Evolutionary conservation across 352 stramenopile species (phyloP), one percentile per base, ranked within the genome.

Genomic region (Phytophthora idaei): DNA sequence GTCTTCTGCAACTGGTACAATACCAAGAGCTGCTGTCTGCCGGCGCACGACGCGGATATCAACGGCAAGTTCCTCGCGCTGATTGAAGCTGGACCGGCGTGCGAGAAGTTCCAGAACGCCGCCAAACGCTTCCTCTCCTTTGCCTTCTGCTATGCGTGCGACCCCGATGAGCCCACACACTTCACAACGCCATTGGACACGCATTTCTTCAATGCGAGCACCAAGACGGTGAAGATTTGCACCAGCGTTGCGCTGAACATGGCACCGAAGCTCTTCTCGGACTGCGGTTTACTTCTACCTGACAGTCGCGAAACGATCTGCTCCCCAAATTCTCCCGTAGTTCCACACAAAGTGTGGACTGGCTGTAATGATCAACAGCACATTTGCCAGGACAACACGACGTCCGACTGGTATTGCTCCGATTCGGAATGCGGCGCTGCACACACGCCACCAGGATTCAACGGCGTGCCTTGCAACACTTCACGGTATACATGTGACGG

Each of bases 1-100:
- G 67, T 76, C 2, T 93, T 93, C 66, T 93, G 86, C 75, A 93
- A 87, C 67, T 91, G 78, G 81, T 92, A 92, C 61, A 76, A 69
- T 21, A 55, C 56, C 14, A 52, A 60, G 34, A 90, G 83, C 60
- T 94, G 86, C 65, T 93, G 82, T 57, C 59, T 93, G 14, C 83
- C 86, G 9, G 83, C 68, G 1, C 79, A 90, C 47, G 86, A 94
- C 48, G 71, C 73, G 8, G 81, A 92, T 57, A 85, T 92, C 55
- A 76, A 78, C 31, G 55, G 49, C 31, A 84, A 83, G 47, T 92
- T 92, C 54, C 64, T 76, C 32, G 71, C 77, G 12, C 71, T 94
- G 12, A 85, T 94, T 44, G 74, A 86, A 36, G 81, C 86, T 1
- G 83, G 83, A 0, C 71, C 76, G 31, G 81, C 80, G 3, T 92